Percentiles rank a stretch among this genome's conserved stretches.
Conservation (phyloP, 2,329 filamentous ascomycete species). For the Dryadomyces quercus-mongolicae region DNA sequence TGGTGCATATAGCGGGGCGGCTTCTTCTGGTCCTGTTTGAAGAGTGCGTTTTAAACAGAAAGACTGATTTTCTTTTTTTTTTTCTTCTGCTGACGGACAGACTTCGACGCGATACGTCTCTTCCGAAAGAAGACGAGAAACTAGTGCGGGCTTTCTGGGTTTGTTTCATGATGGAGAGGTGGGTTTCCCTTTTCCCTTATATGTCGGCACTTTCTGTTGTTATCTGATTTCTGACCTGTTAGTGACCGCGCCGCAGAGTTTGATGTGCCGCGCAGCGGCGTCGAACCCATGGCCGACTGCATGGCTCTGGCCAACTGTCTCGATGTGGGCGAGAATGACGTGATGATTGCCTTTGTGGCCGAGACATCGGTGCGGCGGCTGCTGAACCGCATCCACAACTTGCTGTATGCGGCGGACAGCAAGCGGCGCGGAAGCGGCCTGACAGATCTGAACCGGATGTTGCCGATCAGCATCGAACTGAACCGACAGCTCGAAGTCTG, state of each 20-base stretch:
- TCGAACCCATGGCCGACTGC: conserved; percentile 23
- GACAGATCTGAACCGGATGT: conserved; percentile 13
- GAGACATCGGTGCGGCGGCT: conserved; percentile 29
- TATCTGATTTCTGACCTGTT: no score
- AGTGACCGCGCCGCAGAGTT: conserved; percentile 63
- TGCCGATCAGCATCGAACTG: conserved; percentile 22
- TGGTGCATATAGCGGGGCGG: conserved; percentile 21
- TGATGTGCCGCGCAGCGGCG: conserved; percentile 22
- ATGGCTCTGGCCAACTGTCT: conserved; percentile 21
- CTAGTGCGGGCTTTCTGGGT: conserved; percentile 56
- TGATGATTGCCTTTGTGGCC: conserved; percentile 26
- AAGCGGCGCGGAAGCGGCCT: background rate
- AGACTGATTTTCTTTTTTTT: no score
- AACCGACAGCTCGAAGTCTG: conserved; percentile 26
- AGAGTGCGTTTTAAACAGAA: conserved; percentile 13
- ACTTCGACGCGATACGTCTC: background rate
- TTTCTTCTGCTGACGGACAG: background rate
- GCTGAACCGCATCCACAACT: conserved; percentile 28
- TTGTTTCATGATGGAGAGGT: conserved; percentile 61
- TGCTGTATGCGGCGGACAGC: conserved; percentile 20
- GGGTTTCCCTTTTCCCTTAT: background rate
- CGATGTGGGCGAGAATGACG: conserved; percentile 20
- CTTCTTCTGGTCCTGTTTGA: conserved; percentile 19
- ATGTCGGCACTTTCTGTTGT: background rate
- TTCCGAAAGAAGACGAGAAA: conserved; percentile 24